Evolutionary conservation across 163 green algal species (phyloP), one percentile per base, ranked within the genome.

Genomic region (Trebouxiophyceae sp.): DNA sequence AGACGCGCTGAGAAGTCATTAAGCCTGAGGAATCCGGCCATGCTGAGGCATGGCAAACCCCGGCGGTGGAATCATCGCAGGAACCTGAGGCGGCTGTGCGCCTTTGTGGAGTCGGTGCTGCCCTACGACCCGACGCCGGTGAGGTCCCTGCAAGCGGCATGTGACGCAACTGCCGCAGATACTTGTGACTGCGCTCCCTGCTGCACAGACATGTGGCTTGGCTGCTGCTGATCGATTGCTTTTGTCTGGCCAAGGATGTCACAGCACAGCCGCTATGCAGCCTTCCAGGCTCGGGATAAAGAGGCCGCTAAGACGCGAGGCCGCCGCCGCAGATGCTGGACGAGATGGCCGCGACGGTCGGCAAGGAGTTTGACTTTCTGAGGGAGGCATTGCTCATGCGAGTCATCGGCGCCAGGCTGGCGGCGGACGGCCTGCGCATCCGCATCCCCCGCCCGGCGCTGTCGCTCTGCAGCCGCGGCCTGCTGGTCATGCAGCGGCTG

Each of bases 341-440:
- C 30, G 75, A 82, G 59, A 72, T 81, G 31, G 54, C 65, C n/a
- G 33, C 54, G 4, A 69, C 74, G 30, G 68, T 86, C 33, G 72
- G 73, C 24, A 50, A 70, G 28, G 75, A 86, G 57, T 86, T 84
- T 63, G 73, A 86, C 64, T 86, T 86, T 39, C 16, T 64, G 19
- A 34, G 78, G 3, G 78, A 86, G 58, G 45, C 45, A 6, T 4
- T 56, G 3, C 67, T 81, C 59, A 62, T 69, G 45, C 28, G 28
- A 7, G 44, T 24, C 20, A 66, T 81, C 3, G 29, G 54, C 12
- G 39, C 2, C 5, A 27, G 64, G 12, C 45, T 70, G 26, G 6
- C 34, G 3, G 6, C 24, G 19, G 29, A 19, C 22, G 63, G 33
- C 27, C 58, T 73, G 20, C 23, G 57, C 34, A 44, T 83, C 16